Evolutionary conservation across 768 basidiomycete genomes (phyloP).

Genomic region (Ephemerocybe angulata): DNA sequence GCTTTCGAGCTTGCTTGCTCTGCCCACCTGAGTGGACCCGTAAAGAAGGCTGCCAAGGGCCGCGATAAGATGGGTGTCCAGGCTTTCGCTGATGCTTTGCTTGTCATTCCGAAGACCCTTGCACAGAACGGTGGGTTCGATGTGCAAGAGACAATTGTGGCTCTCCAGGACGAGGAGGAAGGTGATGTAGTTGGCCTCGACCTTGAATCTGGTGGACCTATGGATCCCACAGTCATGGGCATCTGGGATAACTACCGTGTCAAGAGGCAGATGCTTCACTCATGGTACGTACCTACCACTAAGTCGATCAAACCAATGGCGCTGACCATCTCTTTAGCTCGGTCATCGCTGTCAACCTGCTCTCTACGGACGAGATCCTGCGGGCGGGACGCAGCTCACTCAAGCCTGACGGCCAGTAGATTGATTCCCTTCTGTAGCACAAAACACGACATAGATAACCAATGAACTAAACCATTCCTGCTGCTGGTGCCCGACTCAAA

Average conservation of each 20-base stretch:
- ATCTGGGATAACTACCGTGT: slow-evolving; percentile 99
- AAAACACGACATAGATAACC: not conserved
- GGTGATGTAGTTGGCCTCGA: slow-evolving; percentile 92
- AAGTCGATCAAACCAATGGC: slow-evolving; percentile 13
- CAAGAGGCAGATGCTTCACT: slow-evolving; percentile 98
- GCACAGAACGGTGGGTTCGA: slow-evolving; percentile 96
- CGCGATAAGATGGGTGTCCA: slow-evolving; percentile 96
- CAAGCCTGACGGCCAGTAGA: slow-evolving; percentile 69
- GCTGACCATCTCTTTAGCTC: slow-evolving; percentile 47
- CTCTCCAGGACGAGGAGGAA: slow-evolving; percentile 89
- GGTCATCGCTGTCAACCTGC: slow-evolving; percentile 90
- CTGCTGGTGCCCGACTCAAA: too few relatives aligned
- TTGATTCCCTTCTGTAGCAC: slow-evolving; percentile 1
- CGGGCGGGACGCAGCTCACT: slow-evolving; percentile 84
- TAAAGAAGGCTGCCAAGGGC: slow-evolving; percentile 88
- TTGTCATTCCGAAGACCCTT: slow-evolving; percentile 94
- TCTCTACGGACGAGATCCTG: slow-evolving; percentile 95
- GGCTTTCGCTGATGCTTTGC: slow-evolving; percentile 91
- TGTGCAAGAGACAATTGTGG: slow-evolving; percentile 91
- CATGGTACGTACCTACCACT: slow-evolving; percentile 57
- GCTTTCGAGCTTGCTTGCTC: slow-evolving; percentile 96
- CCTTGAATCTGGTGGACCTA: slow-evolving; percentile 89
- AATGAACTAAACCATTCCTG: not conserved
- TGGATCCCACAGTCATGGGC: slow-evolving; percentile 93
- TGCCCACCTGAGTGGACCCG: slow-evolving; percentile 69